These are phyloP conservation scores for Diplodia sapinea DNA, from an alignment of 2,329 filamentous ascomycete species.

Conservation along the genomic window DNA sequence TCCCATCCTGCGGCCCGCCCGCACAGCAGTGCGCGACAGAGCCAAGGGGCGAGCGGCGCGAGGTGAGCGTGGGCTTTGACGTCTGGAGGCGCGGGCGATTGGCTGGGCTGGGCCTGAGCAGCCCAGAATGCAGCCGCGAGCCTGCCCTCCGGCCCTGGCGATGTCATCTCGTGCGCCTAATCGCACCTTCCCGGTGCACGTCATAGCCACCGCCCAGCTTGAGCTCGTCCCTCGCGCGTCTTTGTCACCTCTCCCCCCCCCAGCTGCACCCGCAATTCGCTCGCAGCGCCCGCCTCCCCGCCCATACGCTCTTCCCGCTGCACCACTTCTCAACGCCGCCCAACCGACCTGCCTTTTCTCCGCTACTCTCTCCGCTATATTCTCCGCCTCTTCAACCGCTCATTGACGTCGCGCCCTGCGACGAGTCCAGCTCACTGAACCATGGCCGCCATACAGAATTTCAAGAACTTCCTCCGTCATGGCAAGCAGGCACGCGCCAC, in stretches of 20 bases:
- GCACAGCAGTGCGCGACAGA: conserved; percentile 19
- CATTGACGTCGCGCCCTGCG: conserved; percentile 22
- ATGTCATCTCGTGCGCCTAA: conserved; percentile 28
- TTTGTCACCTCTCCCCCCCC: conserved; percentile 20
- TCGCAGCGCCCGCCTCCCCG: conserved; percentile 21
- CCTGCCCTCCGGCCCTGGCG: conserved; percentile 11
- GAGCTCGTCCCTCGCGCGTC: conserved; percentile 22
- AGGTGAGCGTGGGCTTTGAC: conserved; percentile 23
- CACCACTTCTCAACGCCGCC: conserved; percentile 6
- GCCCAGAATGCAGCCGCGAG: conserved; percentile 7
- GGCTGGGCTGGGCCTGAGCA: conserved; percentile 10
- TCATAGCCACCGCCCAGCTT: conserved; percentile 22
- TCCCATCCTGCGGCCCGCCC: conserved; percentile 12
- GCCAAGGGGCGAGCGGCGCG: conserved; percentile 8
- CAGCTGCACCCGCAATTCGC: conserved; percentile 24
- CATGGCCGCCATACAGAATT: conserved; percentile 84
- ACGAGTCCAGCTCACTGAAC: conserved; percentile 35
- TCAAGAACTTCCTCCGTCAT: conserved; percentile 98
- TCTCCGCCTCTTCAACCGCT: not conserved
- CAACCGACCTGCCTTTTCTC: conserved; percentile 8
- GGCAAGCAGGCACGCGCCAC: conserved; percentile 87
- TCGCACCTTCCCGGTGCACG: conserved; percentile 24
- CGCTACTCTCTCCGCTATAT: conserved; percentile 10
- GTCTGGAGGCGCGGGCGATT: conserved; percentile 21
- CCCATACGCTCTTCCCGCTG: conserved; percentile 17